Percentiles rank a stretch among this genome's conserved stretches.
Conservation (phyloP, 805 yeast genomes). For the Starmerella roubikii region DNA sequence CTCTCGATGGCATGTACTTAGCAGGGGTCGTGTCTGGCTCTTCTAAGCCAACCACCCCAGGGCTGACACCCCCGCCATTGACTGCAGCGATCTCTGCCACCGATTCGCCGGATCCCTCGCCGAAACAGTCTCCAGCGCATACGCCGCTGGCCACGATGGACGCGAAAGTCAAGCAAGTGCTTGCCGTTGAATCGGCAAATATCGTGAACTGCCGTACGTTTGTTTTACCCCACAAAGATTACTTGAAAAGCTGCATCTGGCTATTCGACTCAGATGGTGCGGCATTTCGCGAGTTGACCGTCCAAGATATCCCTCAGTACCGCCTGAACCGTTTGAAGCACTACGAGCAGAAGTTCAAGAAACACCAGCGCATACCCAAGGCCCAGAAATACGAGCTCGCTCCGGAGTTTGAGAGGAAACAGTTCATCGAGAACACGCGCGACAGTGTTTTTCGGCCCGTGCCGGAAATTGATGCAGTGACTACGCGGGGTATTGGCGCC, state of each 20-base stretch:
- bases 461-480: slow-evolving; percentile 10
- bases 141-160: background rate
- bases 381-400: background rate
- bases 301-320: slow-evolving; percentile 1
- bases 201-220: slow-evolving; percentile 5
- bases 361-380: background rate
- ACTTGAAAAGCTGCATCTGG: slow-evolving; percentile 8
- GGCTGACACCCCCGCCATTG: background rate
- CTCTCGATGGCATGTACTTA: slow-evolving; percentile 10
- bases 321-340: background rate
- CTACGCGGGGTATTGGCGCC: slow-evolving; percentile 10
- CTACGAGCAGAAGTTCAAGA: slow-evolving; percentile 6
- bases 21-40: too few species aligned
- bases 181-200: slow-evolving; percentile 8
- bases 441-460: slow-evolving; percentile 12
- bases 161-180: slow-evolving; percentile 3
- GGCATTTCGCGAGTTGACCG: slow-evolving; percentile 11
- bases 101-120: background rate
- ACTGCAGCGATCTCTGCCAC: background rate
- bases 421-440: slow-evolving; percentile 6
- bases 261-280: slow-evolving; percentile 12
- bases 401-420: slow-evolving; percentile 6
- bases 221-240: slow-evolving; percentile 3
- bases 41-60: too few species aligned
- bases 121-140: background rate